These are phyloP conservation scores for Phytophthora lateralis DNA, from an alignment of 352 stramenopile species.

Conservation along the genomic window DNA sequence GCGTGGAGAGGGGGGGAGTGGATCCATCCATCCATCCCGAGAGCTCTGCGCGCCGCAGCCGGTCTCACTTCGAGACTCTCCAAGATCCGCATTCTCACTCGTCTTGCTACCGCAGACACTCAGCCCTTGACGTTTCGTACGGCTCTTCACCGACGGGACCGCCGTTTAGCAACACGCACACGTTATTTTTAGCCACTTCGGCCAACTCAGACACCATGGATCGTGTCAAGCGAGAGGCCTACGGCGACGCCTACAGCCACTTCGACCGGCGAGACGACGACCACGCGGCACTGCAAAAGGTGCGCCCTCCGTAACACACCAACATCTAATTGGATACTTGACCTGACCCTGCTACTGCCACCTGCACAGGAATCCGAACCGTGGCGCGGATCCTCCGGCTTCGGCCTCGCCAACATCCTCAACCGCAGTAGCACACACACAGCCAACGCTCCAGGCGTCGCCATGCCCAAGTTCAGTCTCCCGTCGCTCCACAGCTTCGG, in stretches of 20 bases:
- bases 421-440: constrained; percentile 49
- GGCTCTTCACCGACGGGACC: constrained; percentile 26
- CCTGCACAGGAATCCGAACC: constrained; percentile 61
- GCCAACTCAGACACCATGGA: constrained; percentile 28
- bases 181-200: constrained; percentile 31
- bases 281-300: constrained; percentile 39
- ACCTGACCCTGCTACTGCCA: constrained; percentile 32
- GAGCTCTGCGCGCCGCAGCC: background rate
- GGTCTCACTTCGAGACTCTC: constrained; percentile 27
- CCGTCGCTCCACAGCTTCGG: constrained; percentile 79
- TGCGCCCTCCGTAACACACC: constrained; percentile 21
- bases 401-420: constrained; percentile 83
- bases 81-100: constrained; percentile 37
- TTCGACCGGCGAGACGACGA: constrained; percentile 18
- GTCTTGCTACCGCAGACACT: constrained; percentile 26
- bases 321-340: background rate
- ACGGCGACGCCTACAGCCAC: constrained; percentile 35
- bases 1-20: constrained; percentile 16
- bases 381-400: constrained; percentile 69
- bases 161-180: constrained; percentile 20
- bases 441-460: constrained; percentile 1
- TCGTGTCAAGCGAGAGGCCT: constrained; percentile 28
- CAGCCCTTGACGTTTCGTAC: constrained; percentile 23
- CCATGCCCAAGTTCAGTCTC: constrained; percentile 72
- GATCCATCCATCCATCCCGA: constrained; percentile 40